Evolutionary conservation across 495 filamentous ascomycete species (phyloP), one percentile per base, ranked within the genome.

Genomic region (Podospora pseudoanserina): DNA sequence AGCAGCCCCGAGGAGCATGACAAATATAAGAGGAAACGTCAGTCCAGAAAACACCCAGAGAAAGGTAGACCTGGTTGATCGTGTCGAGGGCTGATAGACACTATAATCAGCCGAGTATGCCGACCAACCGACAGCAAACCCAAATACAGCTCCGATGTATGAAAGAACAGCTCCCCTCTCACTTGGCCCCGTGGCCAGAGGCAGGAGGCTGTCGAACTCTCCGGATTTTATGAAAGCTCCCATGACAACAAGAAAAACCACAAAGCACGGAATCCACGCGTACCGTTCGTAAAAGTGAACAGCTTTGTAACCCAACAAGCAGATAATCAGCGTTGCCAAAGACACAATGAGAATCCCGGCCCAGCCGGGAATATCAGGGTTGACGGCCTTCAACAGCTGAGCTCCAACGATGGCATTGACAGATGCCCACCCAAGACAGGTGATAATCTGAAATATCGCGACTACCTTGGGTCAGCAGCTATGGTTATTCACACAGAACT

Each of bases 341-440:
- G 90, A 86, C 70, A 94, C 91, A 73, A 93, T 86, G 39, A 94
- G 82, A 70, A 96, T 91, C 58, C 90, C 91, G 9, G 90, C 91
- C 75, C 78, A 91, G 65, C 91, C 90, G 6, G 91, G 90, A 34
- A 93, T 85, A 65, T 86, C 73, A 54, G 71, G 63, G 75, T 94
- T 94, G 49, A 94, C 89, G 3, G 92, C 89, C 71, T 93, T 81
- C 76, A 96, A 82, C 60, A 94, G 84, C 74, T 94, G 90, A 3
- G 90, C 91, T 65, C 91, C 92, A n/a, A 94, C 91, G 68, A 96
- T 92, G 61, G 86, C 84, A 74, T 93, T 93, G 69, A 90, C 86
- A 18, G 89, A 82, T 34, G 88, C 89, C 90, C 90, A 93, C 63
- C 91, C 91, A 30, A 94, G 73, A 74, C 91, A 94, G 15, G 90